These are phyloP conservation scores for Suillus hirtellus DNA, from an alignment of 768 basidiomycete species.

Conservation along the genomic window DNA sequence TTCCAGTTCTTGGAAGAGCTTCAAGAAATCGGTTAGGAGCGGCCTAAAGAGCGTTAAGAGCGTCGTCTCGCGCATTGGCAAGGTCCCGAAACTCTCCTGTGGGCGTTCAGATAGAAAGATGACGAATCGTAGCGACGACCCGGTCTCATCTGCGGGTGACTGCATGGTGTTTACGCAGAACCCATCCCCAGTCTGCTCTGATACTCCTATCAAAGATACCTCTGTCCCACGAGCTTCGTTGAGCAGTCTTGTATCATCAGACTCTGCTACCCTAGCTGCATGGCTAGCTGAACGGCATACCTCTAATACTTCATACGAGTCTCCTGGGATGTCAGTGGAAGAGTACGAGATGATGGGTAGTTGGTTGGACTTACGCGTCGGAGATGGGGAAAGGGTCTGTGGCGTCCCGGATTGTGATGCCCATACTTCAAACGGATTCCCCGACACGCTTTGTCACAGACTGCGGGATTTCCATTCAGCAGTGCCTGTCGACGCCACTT, in stretches of 20 bases:
- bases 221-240: conserved; percentile 25
- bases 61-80: conserved; percentile 22
- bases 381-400: conserved; percentile 29
- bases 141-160: conserved; percentile 11
- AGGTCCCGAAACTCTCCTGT: conserved; percentile 14
- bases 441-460: conserved; percentile 25
- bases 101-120: neutral
- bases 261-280: conserved; percentile 31
- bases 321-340: conserved; percentile 40
- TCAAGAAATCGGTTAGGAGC: conserved; percentile 32
- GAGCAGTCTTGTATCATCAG: conserved; percentile 33
- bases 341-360: conserved; percentile 52
- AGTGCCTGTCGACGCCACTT: conserved; percentile 26
- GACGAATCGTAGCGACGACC: neutral
- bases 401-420: conserved; percentile 29
- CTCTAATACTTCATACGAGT: conserved; percentile 28
- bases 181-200: conserved; percentile 11
- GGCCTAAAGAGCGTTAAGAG: conserved; percentile 20
- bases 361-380: conserved; percentile 37
- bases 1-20: conserved; percentile 32
- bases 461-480: conserved; percentile 22
- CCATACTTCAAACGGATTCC: conserved; percentile 37
- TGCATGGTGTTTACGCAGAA: conserved; percentile 6
- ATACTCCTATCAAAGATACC: conserved; percentile 16
- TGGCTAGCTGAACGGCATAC: conserved; percentile 44